Conservation (phyloP, 164 flowering plant genomes). For the Cinnamomum chago region DNA sequence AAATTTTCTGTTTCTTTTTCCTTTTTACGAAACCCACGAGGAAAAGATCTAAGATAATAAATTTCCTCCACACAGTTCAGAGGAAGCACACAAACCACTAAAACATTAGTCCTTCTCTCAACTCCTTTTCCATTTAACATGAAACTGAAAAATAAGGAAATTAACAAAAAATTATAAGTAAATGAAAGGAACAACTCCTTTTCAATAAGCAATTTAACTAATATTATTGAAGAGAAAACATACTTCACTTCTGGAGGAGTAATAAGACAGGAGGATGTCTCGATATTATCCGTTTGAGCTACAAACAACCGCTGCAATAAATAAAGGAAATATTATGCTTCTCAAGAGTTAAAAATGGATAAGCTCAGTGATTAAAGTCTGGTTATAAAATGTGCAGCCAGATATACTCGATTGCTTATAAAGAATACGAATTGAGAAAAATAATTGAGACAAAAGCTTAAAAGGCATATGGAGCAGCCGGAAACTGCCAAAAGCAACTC, state of each 20-base stretch:
- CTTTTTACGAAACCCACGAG: not conserved
- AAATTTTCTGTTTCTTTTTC: not conserved
- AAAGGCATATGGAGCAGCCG: no score
- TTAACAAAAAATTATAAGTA: not conserved
- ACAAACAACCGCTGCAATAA: conserved; percentile 67
- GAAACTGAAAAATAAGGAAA: conserved; percentile 48
- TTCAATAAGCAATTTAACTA: not conserved
- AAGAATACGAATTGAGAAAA: no score
- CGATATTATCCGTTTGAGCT: conserved; percentile 56
- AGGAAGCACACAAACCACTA: conserved; percentile 48
- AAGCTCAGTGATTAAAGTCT: not conserved
- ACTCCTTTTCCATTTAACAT: conserved; percentile 77
- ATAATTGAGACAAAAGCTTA: no score
- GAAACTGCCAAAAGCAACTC: no score
- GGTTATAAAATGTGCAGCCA: no score
- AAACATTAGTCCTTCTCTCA: conserved; percentile 44
- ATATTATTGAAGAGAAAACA: conserved; percentile 4
- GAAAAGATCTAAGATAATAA: not conserved
- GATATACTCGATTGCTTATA: no score
- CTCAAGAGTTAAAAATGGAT: not conserved
- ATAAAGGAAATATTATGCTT: not conserved
- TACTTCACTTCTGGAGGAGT: conserved; percentile 82
- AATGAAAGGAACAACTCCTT: no score
- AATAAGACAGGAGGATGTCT: conserved; percentile 75
- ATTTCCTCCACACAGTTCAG: not conserved